These are phyloP conservation scores for Trichothecium roseum DNA, from an alignment of 2,329 filamentous ascomycete species.

Conservation along the genomic window DNA sequence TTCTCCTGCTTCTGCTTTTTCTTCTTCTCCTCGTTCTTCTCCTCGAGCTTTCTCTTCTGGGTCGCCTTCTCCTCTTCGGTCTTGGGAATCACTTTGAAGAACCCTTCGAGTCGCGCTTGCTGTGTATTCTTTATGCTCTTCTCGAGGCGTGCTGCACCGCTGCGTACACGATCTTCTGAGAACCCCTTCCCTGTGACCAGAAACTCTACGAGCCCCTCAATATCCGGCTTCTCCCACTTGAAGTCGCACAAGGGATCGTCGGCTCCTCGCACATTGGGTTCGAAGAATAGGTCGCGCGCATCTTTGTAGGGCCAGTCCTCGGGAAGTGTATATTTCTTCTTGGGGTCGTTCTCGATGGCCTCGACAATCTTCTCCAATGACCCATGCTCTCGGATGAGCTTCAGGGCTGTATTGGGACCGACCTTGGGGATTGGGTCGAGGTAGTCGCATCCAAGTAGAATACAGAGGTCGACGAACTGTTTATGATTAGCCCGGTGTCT, in stretches of 20 bases:
- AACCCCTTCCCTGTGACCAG: constrained; percentile 93
- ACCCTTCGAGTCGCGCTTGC: constrained; percentile 85
- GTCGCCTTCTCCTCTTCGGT: constrained; percentile 75
- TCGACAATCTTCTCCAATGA: constrained; percentile 81
- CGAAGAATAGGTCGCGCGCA: constrained; percentile 81
- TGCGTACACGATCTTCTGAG: constrained; percentile 84
- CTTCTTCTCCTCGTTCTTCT: constrained; percentile 84
- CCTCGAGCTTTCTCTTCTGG: constrained; percentile 87
- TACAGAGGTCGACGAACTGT: constrained; percentile 95
- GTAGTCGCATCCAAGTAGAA: constrained; percentile 95
- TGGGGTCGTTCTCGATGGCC: constrained; percentile 62
- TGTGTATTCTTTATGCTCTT: constrained; percentile 90
- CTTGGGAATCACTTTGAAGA: constrained; percentile 90
- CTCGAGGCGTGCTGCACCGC: constrained; percentile 64
- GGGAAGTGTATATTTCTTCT: constrained; percentile 73
- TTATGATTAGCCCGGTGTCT: not conserved
- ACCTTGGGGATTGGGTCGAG: constrained; percentile 93
- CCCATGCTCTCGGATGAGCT: constrained; percentile 87
- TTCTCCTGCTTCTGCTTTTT: constrained; percentile 92
- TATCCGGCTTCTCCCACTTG: constrained; percentile 92
- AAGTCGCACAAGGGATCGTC: constrained; percentile 87
- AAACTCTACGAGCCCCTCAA: constrained; percentile 82
- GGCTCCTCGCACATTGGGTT: constrained; percentile 77
- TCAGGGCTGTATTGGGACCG: constrained; percentile 82
- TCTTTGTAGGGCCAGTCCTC: constrained; percentile 97